These are phyloP conservation scores for Toxicodendron radicans DNA, from an alignment of 345 rosid genomes.

Conservation along the genomic window DNA sequence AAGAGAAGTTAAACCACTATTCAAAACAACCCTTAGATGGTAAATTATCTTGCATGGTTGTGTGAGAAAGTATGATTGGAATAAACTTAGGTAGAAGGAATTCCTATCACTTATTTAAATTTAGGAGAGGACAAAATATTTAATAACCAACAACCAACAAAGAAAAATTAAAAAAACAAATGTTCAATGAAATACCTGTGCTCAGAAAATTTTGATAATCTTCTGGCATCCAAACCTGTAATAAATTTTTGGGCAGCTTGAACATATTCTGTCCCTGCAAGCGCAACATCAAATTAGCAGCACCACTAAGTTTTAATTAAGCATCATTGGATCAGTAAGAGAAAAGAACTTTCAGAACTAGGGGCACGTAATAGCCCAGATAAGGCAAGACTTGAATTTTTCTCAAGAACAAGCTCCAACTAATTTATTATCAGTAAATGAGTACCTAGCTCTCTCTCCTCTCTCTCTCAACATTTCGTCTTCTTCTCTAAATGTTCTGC, in stretches of 20 bases:
- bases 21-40: too few relatives aligned
- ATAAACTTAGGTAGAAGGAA: background rate
- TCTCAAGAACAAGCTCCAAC: too few relatives aligned
- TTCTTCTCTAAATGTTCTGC: too few relatives aligned
- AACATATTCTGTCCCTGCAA: constrained; percentile 69
- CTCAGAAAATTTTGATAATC: constrained; percentile 74
- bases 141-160: background rate
- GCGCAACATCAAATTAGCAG: constrained; percentile 1
- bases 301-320: background rate
- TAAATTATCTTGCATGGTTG: background rate
- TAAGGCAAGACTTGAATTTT: too few relatives aligned
- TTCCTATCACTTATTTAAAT: background rate
- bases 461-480: too few relatives aligned
- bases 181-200: constrained; percentile 49
- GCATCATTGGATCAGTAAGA: background rate
- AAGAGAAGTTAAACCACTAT: too few relatives aligned
- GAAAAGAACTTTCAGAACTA: background rate
- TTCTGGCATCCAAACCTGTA: constrained; percentile 95
- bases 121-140: background rate
- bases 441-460: too few relatives aligned
- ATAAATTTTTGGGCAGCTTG: constrained; percentile 88
- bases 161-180: background rate
- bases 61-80: background rate
- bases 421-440: too few relatives aligned
- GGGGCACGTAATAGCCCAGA: background rate